Percentiles rank a stretch among this genome's conserved stretches.
These are phyloP conservation scores for Secale cereale DNA, from an alignment of 176 grass and related monocot genomes.

Conservation along the genomic window DNA sequence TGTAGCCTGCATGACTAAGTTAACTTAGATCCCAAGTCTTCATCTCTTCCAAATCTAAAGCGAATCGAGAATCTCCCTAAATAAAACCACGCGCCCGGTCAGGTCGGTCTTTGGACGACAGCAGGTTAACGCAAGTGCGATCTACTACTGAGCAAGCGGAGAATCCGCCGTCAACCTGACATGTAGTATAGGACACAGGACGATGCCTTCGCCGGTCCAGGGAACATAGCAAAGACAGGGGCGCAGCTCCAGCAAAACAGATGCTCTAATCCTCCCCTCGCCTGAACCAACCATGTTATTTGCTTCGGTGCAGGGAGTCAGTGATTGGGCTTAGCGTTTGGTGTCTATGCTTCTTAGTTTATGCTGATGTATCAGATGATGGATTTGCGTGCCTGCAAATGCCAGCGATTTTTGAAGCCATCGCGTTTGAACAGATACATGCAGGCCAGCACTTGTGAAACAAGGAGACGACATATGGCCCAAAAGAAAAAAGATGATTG, in stretches of 20 bases:
- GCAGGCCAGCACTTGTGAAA: not conserved
- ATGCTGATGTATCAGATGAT: slow-evolving; percentile 1
- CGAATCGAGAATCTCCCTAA: not conserved
- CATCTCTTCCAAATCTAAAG: not conserved
- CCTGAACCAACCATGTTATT: not conserved
- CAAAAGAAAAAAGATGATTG: not conserved
- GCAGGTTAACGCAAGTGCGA: not conserved
- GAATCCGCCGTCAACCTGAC: not conserved
- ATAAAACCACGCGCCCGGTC: not conserved
- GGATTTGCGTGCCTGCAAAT: not conserved
- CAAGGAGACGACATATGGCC: not conserved
- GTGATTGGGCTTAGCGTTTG: not conserved
- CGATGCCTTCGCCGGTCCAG: not conserved
- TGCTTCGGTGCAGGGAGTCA: not conserved
- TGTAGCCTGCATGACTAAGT: slow-evolving; percentile 5
- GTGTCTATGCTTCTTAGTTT: not conserved
- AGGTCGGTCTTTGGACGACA: not conserved
- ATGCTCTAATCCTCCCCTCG: not conserved
- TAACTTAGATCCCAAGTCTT: slow-evolving; percentile 15
- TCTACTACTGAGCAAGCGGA: not conserved
- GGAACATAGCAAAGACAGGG: not conserved
- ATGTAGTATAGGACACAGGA: not conserved
- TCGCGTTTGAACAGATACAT: not conserved
- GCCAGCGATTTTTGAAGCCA: not conserved
- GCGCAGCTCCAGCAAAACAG: slow-evolving; percentile 12